phyloP scores from a whole-genome alignment of 352 stramenopile genomes.

The Saprolegnia parasitica region DNA sequence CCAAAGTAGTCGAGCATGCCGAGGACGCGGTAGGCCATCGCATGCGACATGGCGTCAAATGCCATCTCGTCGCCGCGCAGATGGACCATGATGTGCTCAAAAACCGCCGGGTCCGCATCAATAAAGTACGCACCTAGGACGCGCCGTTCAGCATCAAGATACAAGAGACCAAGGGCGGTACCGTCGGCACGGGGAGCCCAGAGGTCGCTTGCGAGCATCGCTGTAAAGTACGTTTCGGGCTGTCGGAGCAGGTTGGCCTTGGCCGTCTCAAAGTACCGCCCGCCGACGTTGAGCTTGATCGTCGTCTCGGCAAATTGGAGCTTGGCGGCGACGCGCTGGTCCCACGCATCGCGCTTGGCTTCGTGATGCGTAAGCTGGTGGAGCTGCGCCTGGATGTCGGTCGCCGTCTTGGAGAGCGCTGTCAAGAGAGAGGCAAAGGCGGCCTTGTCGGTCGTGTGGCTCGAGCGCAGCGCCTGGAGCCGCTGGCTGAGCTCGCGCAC shows the following conservation, averaged over 20 bases:
- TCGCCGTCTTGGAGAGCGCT: not conserved
- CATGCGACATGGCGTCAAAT: not conserved
- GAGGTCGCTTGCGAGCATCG: not conserved
- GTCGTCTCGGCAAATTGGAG: not conserved
- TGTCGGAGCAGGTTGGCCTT: not conserved
- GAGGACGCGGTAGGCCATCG: not conserved
- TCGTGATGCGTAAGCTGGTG: not conserved
- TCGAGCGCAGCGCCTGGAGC: not conserved
- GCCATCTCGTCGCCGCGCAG: not conserved
- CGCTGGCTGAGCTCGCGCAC: not conserved
- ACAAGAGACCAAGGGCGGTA: not conserved
- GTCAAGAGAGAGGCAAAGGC: not conserved
- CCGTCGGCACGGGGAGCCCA: slow-evolving; percentile 1
- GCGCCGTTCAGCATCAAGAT: not conserved
- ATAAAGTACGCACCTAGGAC: slow-evolving; percentile 7
- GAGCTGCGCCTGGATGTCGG: not conserved
- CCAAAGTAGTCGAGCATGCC: not conserved
- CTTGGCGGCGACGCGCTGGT: not conserved
- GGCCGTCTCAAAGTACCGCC: not conserved
- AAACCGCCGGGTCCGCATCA: not conserved
- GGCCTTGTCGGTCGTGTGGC: not conserved
- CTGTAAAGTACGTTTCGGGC: not conserved
- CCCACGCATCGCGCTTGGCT: not conserved
- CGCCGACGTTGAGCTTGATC: slow-evolving; percentile 11
- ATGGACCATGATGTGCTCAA: slow-evolving; percentile 2